A percentile compares a stretch with the other conserved stretches of the same genome.
Conservation (phyloP, 1,284 basidiomycete species). For the Porphyrellus sp. region DNA sequence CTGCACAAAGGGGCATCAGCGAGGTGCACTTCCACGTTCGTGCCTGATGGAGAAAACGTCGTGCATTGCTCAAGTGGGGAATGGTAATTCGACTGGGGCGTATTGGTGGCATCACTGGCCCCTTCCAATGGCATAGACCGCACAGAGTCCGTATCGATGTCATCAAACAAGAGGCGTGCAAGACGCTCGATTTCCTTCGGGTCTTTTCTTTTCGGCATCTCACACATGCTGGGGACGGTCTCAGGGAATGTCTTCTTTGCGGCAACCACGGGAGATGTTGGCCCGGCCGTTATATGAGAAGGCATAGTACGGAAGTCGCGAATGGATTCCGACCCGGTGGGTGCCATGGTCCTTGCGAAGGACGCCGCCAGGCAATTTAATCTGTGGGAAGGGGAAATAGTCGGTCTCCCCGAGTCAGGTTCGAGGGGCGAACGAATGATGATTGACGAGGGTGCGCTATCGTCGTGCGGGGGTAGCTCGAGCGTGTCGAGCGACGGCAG, state of each 20-base stretch:
- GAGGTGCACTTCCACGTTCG: conserved; percentile 6
- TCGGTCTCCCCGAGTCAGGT: background rate
- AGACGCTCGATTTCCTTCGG: conserved; percentile 5
- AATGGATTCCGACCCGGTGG: background rate
- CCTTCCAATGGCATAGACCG: background rate
- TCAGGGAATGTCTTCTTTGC: background rate
- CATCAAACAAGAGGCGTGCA: conserved; percentile 5
- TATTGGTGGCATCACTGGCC: background rate
- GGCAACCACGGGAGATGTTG: conserved; percentile 6
- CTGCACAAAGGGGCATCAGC: conserved; percentile 3
- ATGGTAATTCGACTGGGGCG: conserved; percentile 4
- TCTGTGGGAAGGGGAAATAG: conserved; percentile 1
- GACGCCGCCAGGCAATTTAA: conserved; percentile 17
- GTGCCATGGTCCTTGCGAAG: conserved; percentile 8
- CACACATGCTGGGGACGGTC: background rate
- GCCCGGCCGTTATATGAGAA: background rate
- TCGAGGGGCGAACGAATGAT: conserved; percentile 18
- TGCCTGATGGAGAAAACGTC: conserved; percentile 3
- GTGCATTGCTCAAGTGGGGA: conserved; percentile 2
- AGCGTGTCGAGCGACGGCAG: conserved; percentile 14
- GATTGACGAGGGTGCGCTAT: conserved; percentile 25
- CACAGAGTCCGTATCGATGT: conserved; percentile 4
- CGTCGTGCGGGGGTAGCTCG: conserved; percentile 12
- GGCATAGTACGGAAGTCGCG: conserved; percentile 1
- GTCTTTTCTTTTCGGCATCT: conserved; percentile 2